Evolutionary conservation across 192 early-diverging fungal species (phyloP).

Genomic region (Umbelopsis vinacea): DNA sequence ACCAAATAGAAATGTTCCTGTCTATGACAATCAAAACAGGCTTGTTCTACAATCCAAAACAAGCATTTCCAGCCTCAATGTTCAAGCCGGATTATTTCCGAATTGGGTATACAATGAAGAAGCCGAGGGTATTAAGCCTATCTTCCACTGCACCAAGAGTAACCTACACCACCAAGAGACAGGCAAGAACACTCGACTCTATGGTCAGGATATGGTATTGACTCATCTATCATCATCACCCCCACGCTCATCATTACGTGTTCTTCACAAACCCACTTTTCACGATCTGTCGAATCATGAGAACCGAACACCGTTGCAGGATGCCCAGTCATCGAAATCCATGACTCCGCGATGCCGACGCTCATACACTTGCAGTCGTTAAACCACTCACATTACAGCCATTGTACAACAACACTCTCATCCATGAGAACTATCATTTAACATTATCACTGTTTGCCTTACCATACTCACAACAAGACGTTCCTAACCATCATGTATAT

Average conservation of each 20-base stretch:
- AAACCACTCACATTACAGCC: neutral
- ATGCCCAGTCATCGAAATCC: neutral
- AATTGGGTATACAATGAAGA: conserved; percentile 18
- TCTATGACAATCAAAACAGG: neutral
- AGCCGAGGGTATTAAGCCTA: neutral
- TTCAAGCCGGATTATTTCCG: conserved; percentile 6
- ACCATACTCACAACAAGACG: too few relatives aligned
- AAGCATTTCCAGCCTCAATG: conserved; percentile 4
- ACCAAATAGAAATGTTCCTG: neutral
- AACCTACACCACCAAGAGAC: neutral
- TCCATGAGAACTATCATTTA: too few relatives aligned
- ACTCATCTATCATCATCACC: too few relatives aligned
- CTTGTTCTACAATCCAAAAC: conserved; percentile 15
- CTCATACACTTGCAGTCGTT: neutral
- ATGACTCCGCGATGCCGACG: neutral
- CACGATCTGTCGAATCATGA: neutral
- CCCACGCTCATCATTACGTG: too few relatives aligned
- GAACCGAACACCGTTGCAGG: neutral
- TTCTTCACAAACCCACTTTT: too few relatives aligned
- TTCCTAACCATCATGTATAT: too few relatives aligned
- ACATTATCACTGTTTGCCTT: too few relatives aligned
- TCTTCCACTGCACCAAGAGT: neutral
- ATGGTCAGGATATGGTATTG: too few relatives aligned
- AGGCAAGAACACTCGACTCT: neutral
- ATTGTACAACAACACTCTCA: too few relatives aligned